Percentiles rank a stretch among this genome's conserved stretches.
phyloP scores from a whole-genome alignment of 306 rosid species.

The Dryas alaskensis region DNA sequence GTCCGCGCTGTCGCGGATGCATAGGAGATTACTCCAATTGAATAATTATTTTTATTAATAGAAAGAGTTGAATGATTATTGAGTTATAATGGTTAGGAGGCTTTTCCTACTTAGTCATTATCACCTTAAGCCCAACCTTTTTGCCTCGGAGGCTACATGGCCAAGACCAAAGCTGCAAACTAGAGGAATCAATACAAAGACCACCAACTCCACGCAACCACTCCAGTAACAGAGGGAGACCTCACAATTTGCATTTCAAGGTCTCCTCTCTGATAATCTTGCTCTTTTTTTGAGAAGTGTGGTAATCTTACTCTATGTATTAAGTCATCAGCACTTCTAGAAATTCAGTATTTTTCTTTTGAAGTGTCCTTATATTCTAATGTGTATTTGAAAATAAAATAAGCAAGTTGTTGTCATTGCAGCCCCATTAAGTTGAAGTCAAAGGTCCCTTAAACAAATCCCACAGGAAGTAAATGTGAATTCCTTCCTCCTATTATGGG shows the following conservation, averaged over 20 bases:
- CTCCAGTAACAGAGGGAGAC: neutral
- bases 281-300: too few species aligned
- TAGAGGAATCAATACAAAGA: neutral
- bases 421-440: conserved; percentile 19
- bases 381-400: neutral
- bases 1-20: neutral
- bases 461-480: neutral
- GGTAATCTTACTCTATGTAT: too few species aligned
- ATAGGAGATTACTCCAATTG: neutral
- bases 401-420: neutral
- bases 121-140: neutral
- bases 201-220: neutral
- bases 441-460: neutral
- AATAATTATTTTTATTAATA: too few species aligned
- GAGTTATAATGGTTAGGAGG: neutral
- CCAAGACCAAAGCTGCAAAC: too few species aligned
- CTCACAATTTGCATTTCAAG: neutral
- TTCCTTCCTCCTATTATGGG: neutral
- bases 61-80: neutral
- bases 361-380: neutral
- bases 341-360: neutral
- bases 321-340: neutral
- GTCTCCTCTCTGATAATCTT: neutral
- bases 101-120: neutral
- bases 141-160: too few species aligned